phyloP scores from a whole-genome alignment of 352 stramenopile species.

The Globisporangium alternatum region DNA sequence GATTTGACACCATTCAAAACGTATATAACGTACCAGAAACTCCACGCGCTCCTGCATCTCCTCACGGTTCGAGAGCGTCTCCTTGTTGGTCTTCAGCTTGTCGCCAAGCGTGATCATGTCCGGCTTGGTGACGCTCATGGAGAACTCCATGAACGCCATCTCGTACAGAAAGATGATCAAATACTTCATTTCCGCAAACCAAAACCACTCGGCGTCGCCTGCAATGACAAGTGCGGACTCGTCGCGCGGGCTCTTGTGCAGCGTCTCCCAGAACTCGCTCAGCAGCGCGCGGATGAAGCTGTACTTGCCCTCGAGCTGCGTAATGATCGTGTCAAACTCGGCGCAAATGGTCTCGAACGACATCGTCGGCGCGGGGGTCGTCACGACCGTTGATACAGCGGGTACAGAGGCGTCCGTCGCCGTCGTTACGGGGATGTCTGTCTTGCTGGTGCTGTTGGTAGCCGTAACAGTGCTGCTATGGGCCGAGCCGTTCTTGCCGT shows the following conservation, averaged over 20 bases:
- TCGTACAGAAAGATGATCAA: slow-evolving; percentile 82
- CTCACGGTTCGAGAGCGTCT: slow-evolving; percentile 56
- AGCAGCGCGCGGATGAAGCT: slow-evolving; percentile 64
- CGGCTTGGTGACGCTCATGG: slow-evolving; percentile 77
- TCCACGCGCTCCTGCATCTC: slow-evolving; percentile 78
- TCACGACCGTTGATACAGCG: background rate
- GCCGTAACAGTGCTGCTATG: background rate
- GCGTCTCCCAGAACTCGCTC: slow-evolving; percentile 65
- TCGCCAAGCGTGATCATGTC: slow-evolving; percentile 52
- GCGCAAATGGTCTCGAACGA: slow-evolving; percentile 16
- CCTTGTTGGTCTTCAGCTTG: slow-evolving; percentile 28
- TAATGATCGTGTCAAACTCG: slow-evolving; percentile 28
- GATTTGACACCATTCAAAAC: background rate
- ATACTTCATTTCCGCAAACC: slow-evolving; percentile 80
- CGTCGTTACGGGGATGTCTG: background rate
- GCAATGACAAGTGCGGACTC: slow-evolving; percentile 30
- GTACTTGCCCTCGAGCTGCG: slow-evolving; percentile 35
- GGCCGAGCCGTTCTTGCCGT: slow-evolving; percentile 18
- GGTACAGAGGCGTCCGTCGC: background rate
- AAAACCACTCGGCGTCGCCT: slow-evolving; percentile 74
- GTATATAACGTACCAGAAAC: slow-evolving; percentile 37
- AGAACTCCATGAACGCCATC: slow-evolving; percentile 86
- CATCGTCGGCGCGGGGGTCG: slow-evolving; percentile 1
- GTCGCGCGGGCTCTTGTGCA: slow-evolving; percentile 50
- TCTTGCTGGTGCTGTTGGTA: background rate